Conservation (phyloP, 805 yeast genomes). For the Candida rishiriensis region DNA sequence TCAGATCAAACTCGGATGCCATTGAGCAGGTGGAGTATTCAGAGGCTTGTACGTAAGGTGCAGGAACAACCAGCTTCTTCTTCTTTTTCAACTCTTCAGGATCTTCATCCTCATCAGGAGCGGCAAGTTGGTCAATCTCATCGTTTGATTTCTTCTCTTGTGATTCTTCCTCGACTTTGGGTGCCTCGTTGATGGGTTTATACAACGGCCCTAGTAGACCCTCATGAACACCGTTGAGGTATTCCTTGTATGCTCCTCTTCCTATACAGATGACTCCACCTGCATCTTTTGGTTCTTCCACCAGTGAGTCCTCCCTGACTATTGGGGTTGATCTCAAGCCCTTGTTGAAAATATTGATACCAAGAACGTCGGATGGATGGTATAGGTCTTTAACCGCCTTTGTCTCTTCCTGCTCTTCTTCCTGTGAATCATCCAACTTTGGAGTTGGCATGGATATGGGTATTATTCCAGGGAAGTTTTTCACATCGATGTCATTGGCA, state of each 20-base stretch:
- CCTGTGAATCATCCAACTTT: constrained; percentile 4
- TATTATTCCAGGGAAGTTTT: constrained; percentile 3
- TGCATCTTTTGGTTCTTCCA: constrained; percentile 38
- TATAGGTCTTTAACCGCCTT: constrained; percentile 34
- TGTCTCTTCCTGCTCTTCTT: constrained; percentile 23
- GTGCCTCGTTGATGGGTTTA: constrained; percentile 5
- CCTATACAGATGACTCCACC: constrained; percentile 94
- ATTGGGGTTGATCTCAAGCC: constrained; percentile 12
- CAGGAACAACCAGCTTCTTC: constrained; percentile 44
- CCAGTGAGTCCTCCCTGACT: constrained; percentile 43
- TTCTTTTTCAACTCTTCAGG: constrained; percentile 25
- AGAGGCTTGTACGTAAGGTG: constrained; percentile 57
- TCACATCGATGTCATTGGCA: not conserved
- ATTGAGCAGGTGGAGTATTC: constrained; percentile 51
- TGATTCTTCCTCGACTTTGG: constrained; percentile 3
- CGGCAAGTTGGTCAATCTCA: constrained; percentile 16
- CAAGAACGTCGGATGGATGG: constrained; percentile 46
- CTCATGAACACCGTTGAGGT: constrained; percentile 85
- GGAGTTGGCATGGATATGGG: constrained; percentile 5
- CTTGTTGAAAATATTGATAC: constrained; percentile 39
- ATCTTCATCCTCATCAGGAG: constrained; percentile 29
- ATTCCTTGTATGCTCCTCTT: constrained; percentile 94
- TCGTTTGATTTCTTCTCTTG: constrained; percentile 7
- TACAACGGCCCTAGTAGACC: constrained; percentile 90
- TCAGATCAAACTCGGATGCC: constrained; percentile 57